Evolutionary conservation across 768 basidiomycete species (phyloP).

Genomic region (Mycena chlorophos): DNA sequence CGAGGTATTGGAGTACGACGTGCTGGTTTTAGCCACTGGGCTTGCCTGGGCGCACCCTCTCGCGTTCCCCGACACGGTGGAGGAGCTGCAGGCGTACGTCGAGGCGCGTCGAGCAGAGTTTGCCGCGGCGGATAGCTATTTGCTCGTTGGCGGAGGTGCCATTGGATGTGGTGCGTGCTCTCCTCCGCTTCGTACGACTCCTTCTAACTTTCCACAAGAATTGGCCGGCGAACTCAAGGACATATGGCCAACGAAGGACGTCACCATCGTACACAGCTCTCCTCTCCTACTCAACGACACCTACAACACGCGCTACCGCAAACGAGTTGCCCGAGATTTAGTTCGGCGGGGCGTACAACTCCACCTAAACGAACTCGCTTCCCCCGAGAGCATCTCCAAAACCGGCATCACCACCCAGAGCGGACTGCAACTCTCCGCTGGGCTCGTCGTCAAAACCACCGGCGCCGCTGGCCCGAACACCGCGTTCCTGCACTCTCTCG

Average conservation of each 20-base stretch:
- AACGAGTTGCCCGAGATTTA: slow-evolving; percentile 36
- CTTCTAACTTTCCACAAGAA: slow-evolving; percentile 21
- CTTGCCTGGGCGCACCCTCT: slow-evolving; percentile 53
- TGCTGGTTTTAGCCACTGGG: slow-evolving; percentile 63
- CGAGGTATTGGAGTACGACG: slow-evolving; percentile 49
- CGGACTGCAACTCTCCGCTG: slow-evolving; percentile 39
- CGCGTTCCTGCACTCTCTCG: slow-evolving; percentile 30
- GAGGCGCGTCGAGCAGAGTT: slow-evolving; percentile 36
- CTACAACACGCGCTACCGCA: slow-evolving; percentile 47
- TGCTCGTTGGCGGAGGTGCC: slow-evolving; percentile 58
- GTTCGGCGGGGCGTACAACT: slow-evolving; percentile 35
- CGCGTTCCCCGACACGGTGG: slow-evolving; percentile 40
- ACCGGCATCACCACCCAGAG: slow-evolving; percentile 37
- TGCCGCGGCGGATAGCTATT: slow-evolving; percentile 42
- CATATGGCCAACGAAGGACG: slow-evolving; percentile 27
- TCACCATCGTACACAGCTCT: slow-evolving; percentile 50
- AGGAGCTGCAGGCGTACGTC: slow-evolving; percentile 29
- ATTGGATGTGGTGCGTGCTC: slow-evolving; percentile 46
- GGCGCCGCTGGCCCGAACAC: slow-evolving; percentile 35
- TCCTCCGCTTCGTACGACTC: background rate
- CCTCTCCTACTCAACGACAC: slow-evolving; percentile 41
- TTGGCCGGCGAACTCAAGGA: slow-evolving; percentile 26
- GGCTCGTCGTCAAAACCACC: slow-evolving; percentile 38
- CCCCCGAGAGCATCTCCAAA: slow-evolving; percentile 35
- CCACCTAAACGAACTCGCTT: slow-evolving; percentile 35